phyloP scores from a whole-genome alignment of 108 stramenopile species.

The Nitzschia sp. region DNA sequence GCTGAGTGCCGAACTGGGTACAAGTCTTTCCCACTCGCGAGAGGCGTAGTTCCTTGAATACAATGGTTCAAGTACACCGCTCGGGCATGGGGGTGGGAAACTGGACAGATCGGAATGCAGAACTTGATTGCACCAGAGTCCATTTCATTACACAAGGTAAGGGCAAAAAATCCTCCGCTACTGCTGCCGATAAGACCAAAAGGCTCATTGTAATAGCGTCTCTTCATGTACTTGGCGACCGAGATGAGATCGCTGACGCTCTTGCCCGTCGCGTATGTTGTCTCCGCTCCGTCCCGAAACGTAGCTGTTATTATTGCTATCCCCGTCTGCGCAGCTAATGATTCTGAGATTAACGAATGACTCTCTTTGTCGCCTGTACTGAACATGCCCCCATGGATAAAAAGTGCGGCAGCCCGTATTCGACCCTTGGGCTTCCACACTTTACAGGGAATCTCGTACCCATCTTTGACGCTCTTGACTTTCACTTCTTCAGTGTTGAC shows the following conservation, averaged over 20 bases:
- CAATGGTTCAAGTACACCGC: conserved; percentile 39
- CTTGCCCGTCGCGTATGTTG: conserved; percentile 16
- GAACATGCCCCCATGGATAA: conserved; percentile 48
- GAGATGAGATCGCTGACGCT: conserved; percentile 32
- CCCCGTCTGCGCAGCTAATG: conserved; percentile 9
- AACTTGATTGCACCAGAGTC: conserved; percentile 19
- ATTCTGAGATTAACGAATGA: conserved; percentile 24
- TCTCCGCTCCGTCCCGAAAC: conserved; percentile 38
- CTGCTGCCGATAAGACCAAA: conserved; percentile 40
- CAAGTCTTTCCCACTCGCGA: conserved; percentile 1
- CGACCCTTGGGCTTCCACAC: conserved; percentile 12
- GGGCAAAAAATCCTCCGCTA: conserved; percentile 45
- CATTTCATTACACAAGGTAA: conserved; percentile 21
- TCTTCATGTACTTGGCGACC: conserved; percentile 2
- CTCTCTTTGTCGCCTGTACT: conserved; percentile 20
- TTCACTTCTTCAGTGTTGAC: not conserved
- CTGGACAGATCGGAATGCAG: conserved; percentile 43
- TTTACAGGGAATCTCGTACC: conserved; percentile 4
- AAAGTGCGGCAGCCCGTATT: conserved; percentile 26
- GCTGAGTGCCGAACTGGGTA: conserved; percentile 19
- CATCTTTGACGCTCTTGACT: conserved; percentile 8
- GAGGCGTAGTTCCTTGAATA: conserved; percentile 13
- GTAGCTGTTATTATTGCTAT: conserved; percentile 34
- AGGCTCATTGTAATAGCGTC: conserved; percentile 14
- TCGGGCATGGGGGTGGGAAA: conserved; percentile 36